Conservation (phyloP, 768 basidiomycete genomes). For the Gymnopilus dilepis region DNA sequence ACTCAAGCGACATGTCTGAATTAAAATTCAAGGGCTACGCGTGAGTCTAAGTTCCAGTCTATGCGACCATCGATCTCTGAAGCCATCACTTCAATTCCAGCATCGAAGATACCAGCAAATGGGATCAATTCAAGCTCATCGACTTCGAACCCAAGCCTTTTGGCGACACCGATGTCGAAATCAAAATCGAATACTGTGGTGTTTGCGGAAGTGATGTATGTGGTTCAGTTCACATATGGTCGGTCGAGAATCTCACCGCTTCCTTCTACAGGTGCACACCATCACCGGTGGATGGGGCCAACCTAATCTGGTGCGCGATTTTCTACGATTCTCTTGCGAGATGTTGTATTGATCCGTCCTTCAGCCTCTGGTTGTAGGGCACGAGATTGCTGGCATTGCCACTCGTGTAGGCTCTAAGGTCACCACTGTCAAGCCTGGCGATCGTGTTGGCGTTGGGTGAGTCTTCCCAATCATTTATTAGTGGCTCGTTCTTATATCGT, state of each 20-base stretch:
- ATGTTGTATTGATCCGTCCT: not conserved
- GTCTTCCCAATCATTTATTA: not conserved
- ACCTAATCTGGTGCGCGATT: slow-evolving; percentile 30
- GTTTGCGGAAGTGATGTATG: slow-evolving; percentile 60
- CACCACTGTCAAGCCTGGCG: slow-evolving; percentile 58
- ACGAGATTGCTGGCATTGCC: slow-evolving; percentile 62
- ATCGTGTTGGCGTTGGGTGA: slow-evolving; percentile 54
- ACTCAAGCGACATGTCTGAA: slow-evolving; percentile 3
- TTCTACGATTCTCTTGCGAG: not conserved
- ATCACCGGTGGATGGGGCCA: slow-evolving; percentile 45
- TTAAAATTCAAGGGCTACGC: slow-evolving; percentile 33
- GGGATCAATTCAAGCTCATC: slow-evolving; percentile 47
- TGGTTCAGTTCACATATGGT: not conserved
- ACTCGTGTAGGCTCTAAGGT: slow-evolving; percentile 60
- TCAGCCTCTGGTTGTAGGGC: slow-evolving; percentile 47
- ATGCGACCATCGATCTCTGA: not conserved
- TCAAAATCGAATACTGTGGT: slow-evolving; percentile 54
- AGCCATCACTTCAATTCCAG: slow-evolving; percentile 20
- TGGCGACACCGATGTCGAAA: slow-evolving; percentile 60
- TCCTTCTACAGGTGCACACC: slow-evolving; percentile 39
- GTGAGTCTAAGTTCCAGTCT: slow-evolving; percentile 16
- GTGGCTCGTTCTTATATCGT: slow-evolving; percentile 31
- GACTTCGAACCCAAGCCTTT: slow-evolving; percentile 58
- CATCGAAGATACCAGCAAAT: slow-evolving; percentile 39
- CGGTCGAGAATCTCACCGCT: not conserved